Conservation (phyloP, 371 early-diverging fungal species). For the Rhizopus microsporus region DNA sequence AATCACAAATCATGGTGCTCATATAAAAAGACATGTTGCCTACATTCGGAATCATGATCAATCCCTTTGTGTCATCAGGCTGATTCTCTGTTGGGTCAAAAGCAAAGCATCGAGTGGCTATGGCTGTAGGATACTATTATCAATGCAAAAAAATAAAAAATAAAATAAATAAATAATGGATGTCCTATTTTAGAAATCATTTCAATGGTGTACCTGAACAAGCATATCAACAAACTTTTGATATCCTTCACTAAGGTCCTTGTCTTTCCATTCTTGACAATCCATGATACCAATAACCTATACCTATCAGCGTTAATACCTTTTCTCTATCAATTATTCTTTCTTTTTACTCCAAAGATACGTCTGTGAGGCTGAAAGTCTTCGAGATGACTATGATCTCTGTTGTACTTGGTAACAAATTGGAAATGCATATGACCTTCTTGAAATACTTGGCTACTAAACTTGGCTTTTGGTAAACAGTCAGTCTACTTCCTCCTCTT, state of each 20-base stretch:
- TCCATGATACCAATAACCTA: conserved; percentile 83
- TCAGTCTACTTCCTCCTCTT: background rate
- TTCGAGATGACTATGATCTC: conserved; percentile 68
- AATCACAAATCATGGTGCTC: conserved; percentile 74
- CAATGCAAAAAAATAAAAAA: too few relatives aligned
- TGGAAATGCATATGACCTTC: conserved; percentile 81
- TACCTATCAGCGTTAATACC: background rate
- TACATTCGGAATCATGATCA: conserved; percentile 81
- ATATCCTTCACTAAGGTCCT: conserved; percentile 65
- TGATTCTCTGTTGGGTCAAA: conserved; percentile 80
- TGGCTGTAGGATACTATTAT: conserved; percentile 68
- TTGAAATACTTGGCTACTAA: conserved; percentile 45
- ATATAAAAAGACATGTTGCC: conserved; percentile 79
- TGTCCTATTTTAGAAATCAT: background rate
- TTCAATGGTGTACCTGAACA: conserved; percentile 52
- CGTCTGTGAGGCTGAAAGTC: conserved; percentile 80
- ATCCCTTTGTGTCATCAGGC: conserved; percentile 71
- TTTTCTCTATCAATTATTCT: background rate
- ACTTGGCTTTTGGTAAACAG: conserved; percentile 17
- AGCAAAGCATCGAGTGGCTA: conserved; percentile 78
- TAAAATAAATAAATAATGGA: background rate
- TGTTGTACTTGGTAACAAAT: conserved; percentile 68
- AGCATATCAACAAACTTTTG: conserved; percentile 66
- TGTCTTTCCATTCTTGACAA: conserved; percentile 72
- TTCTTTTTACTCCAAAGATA: conserved; percentile 68